phyloP scores from a whole-genome alignment of 192 early-diverging fungal species.

The Paraglomus occultum region DNA sequence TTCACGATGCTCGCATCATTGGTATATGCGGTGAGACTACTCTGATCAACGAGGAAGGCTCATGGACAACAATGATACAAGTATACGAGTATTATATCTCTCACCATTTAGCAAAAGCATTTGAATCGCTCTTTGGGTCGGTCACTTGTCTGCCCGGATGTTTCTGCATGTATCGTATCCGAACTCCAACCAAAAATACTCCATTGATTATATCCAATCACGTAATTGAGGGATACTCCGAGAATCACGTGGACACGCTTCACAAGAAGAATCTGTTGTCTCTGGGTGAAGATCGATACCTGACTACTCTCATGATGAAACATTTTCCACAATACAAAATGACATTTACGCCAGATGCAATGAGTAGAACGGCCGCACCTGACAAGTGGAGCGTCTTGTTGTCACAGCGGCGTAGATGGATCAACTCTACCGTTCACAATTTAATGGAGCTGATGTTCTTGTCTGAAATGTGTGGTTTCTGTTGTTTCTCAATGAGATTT shows the following conservation, averaged over 20 bases:
- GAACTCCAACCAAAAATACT: constrained; percentile 59
- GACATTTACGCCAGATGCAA: constrained; percentile 89
- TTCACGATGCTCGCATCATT: constrained; percentile 75
- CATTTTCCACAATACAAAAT: constrained; percentile 95
- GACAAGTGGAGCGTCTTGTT: constrained; percentile 86
- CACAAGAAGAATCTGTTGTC: constrained; percentile 97
- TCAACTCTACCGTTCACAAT: constrained; percentile 98
- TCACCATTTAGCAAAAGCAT: constrained; percentile 90
- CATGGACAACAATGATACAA: constrained; percentile 97
- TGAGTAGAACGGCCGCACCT: constrained; percentile 87
- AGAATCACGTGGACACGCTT: constrained; percentile 90
- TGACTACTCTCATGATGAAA: constrained; percentile 96
- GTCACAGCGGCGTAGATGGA: constrained; percentile 97
- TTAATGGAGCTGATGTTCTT: constrained; percentile 84
- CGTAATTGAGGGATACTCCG: constrained; percentile 84
- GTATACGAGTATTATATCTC: constrained; percentile 92
- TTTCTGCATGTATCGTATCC: constrained; percentile 84
- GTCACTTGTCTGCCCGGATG: constrained; percentile 84
- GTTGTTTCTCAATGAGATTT: constrained; percentile 98
- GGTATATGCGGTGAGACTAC: constrained; percentile 95
- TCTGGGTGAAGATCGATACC: constrained; percentile 95
- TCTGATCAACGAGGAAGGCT: constrained; percentile 84
- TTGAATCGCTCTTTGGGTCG: constrained; percentile 77
- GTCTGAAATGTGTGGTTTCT: constrained; percentile 90
- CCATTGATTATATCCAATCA: constrained; percentile 81